Evolutionary conservation across 768 basidiomycete species (phyloP).

Genomic region (Panaeolus papilionaceus): DNA sequence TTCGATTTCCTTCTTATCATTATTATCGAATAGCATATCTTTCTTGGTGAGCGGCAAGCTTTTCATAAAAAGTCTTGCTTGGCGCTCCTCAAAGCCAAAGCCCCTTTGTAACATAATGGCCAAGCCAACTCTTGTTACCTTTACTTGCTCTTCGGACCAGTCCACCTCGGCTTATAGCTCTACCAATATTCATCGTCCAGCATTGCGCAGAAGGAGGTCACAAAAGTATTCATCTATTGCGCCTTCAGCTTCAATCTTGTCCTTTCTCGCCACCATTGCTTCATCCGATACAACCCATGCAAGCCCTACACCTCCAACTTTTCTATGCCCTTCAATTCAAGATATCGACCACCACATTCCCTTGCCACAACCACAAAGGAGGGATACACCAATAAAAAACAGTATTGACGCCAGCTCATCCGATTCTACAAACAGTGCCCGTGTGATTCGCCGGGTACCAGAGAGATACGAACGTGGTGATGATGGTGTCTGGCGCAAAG

Average conservation of each 20-base stretch:
- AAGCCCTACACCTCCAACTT: constrained; percentile 60
- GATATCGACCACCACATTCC: constrained; percentile 19
- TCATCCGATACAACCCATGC: constrained; percentile 52
- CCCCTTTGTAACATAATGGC: constrained; percentile 51
- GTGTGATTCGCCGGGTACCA: constrained; percentile 43
- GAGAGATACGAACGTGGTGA: constrained; percentile 56
- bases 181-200: constrained; percentile 30
- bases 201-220: constrained; percentile 23
- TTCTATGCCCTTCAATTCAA: constrained; percentile 62
- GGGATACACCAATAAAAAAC: constrained; percentile 20
- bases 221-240: constrained; percentile 21
- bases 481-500: constrained; percentile 66
- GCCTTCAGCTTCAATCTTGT: constrained; percentile 59
- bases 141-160: constrained; percentile 32
- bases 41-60: constrained; percentile 18
- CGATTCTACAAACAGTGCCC: neutral
- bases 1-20: neutral
- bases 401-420: neutral
- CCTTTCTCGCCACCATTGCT: constrained; percentile 63
- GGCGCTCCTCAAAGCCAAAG: constrained; percentile 40
- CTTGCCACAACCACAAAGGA: constrained; percentile 15
- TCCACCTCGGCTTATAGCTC: constrained; percentile 21
- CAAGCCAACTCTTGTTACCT: constrained; percentile 54
- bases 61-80: constrained; percentile 42
- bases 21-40: neutral